A percentile compares a stretch with the other conserved stretches of the same genome.
Evolutionary conservation across 179 eudicot genomes (phyloP).

Genomic region (Carnegiea gigantea): DNA sequence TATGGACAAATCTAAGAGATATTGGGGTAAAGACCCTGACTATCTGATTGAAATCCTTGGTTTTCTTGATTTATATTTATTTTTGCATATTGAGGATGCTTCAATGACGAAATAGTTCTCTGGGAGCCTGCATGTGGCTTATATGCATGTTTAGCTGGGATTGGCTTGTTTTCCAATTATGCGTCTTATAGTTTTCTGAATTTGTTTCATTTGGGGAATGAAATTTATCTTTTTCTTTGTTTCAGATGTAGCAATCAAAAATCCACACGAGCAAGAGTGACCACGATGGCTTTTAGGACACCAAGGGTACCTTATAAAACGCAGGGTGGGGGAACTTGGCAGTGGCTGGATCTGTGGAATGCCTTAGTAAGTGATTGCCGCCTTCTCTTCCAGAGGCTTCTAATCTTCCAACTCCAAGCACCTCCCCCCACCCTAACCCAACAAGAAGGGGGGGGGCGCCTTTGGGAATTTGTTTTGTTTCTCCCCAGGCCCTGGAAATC

Average conservation of each 20-base stretch:
- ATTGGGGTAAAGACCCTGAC: not conserved
- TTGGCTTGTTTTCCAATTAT: not conserved
- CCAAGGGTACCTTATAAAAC: conserved; percentile 71
- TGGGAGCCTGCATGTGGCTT: not conserved
- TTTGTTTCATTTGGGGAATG: not conserved
- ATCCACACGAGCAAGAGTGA: conserved; percentile 55
- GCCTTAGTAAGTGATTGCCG: conserved; percentile 64
- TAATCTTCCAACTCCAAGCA: not conserved
- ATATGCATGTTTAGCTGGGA: not conserved
- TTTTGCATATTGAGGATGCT: not conserved
- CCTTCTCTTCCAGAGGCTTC: not conserved
- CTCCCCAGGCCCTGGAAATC: not conserved
- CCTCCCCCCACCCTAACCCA: not conserved
- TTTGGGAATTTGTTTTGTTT: not conserved
- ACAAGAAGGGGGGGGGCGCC: too few relatives aligned
- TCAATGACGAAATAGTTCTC: not conserved
- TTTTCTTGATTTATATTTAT: not conserved
- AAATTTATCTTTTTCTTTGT: conserved; percentile 22
- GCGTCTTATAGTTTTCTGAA: not conserved
- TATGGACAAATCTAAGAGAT: not conserved
- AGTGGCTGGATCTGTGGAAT: conserved; percentile 79
- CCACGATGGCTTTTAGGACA: conserved; percentile 79
- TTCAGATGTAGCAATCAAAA: conserved; percentile 49
- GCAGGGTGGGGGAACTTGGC: conserved; percentile 66
- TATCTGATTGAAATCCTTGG: not conserved